Evolutionary conservation across 2,329 filamentous ascomycete species (phyloP).

Genomic region (Boeremia exigua): DNA sequence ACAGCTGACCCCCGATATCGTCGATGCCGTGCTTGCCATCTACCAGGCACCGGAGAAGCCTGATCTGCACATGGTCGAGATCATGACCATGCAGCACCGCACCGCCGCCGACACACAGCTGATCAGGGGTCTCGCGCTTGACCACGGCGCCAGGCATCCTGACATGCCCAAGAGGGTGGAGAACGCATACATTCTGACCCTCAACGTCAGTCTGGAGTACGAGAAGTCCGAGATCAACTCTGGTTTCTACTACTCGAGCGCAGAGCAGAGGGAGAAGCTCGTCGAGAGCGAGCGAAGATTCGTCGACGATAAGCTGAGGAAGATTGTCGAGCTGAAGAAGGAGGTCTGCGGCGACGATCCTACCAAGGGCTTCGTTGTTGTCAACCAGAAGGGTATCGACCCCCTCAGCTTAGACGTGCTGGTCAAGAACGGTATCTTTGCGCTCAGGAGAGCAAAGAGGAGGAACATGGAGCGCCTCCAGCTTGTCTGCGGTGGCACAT

Average conservation of each 20-base stretch:
- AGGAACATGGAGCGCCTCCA: slow-evolving; percentile 99
- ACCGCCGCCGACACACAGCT: slow-evolving; percentile 95
- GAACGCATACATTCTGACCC: slow-evolving; percentile 91
- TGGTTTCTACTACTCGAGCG: slow-evolving; percentile 96
- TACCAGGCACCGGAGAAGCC: slow-evolving; percentile 89
- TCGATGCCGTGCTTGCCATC: slow-evolving; percentile 94
- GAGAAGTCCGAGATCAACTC: slow-evolving; percentile 99
- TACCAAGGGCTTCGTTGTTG: slow-evolving; percentile 95
- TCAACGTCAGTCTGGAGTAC: slow-evolving; percentile 97
- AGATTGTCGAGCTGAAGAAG: slow-evolving; percentile 98
- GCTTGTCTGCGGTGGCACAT: slow-evolving; percentile 86
- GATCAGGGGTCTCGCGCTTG: slow-evolving; percentile 88
- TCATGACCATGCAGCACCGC: slow-evolving; percentile 99
- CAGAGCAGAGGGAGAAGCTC: slow-evolving; percentile 95
- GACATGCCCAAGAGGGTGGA: slow-evolving; percentile 98
- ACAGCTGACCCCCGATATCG: slow-evolving; percentile 91
- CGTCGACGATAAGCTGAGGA: slow-evolving; percentile 93
- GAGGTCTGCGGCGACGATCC: slow-evolving; percentile 91
- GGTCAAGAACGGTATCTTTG: slow-evolving; percentile 97
- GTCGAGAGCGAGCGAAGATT: slow-evolving; percentile 97
- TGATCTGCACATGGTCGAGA: slow-evolving; percentile 98
- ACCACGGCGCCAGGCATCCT: slow-evolving; percentile 94
- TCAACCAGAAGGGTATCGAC: slow-evolving; percentile 99
- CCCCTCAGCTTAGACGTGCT: slow-evolving; percentile 93
- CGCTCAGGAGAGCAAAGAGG: slow-evolving; percentile 91